phyloP scores from a whole-genome alignment of 169 alveolate species.

The Besnoitia besnoiti region DNA sequence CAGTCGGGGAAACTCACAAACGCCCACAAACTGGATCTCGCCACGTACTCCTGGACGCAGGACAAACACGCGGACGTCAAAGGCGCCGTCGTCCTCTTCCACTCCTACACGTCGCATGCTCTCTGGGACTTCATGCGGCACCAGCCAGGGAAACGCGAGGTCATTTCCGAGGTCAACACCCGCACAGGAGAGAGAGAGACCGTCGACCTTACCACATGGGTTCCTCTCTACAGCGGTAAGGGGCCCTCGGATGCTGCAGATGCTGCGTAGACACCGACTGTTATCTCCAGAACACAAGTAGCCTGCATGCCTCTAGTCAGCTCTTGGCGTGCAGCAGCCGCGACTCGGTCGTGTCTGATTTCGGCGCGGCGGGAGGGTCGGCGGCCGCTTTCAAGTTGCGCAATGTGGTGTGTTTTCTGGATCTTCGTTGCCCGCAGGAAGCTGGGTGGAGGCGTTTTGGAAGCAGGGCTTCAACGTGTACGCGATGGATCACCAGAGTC shows the following conservation, averaged over 20 bases:
- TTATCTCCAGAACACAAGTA: no score
- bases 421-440: not conserved
- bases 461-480: constrained; percentile 51
- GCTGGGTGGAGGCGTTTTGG: constrained; percentile 62
- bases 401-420: not conserved
- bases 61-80: not conserved
- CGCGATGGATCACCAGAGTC: constrained; percentile 60
- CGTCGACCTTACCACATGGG: not conserved
- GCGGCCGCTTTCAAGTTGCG: no score
- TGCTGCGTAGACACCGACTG: no score
- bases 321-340: no score
- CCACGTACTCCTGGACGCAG: constrained; percentile 54
- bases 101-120: constrained; percentile 58
- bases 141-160: constrained; percentile 34
- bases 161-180: not conserved
- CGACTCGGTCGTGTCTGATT: no score
- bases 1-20: constrained; percentile 36
- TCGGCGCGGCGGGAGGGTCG: no score
- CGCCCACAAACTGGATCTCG: constrained; percentile 21
- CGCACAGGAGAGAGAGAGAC: not conserved
- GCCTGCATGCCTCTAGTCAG: no score
- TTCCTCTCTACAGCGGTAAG: constrained; percentile 27
- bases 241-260: no score
- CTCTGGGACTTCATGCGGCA: constrained; percentile 60
- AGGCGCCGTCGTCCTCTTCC: constrained; percentile 56